A percentile compares a stretch with the other conserved stretches of the same genome.
phyloP scores from a whole-genome alignment of 768 basidiomycete species.

The Hortiboletus campestris region DNA sequence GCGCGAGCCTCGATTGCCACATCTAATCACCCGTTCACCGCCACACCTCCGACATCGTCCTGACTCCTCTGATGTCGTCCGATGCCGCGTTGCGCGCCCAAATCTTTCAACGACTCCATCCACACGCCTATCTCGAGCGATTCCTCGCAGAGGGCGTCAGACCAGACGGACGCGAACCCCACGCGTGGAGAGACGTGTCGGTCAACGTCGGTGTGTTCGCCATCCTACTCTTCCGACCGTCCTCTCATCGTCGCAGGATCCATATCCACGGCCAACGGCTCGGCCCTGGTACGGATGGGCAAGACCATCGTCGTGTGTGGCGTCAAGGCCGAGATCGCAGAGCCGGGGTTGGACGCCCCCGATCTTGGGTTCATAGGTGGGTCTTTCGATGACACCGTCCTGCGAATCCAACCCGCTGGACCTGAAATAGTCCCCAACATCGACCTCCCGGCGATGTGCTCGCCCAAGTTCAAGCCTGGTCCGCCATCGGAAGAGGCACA shows the following conservation, averaged over 20 bases:
- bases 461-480: constrained; percentile 91
- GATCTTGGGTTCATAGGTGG: constrained; percentile 80
- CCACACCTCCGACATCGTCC: no score
- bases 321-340: constrained; percentile 92
- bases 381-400: background rate
- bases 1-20: no score
- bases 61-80: constrained; percentile 13
- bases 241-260: constrained; percentile 55
- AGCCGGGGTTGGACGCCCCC: constrained; percentile 78
- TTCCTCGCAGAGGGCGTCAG: constrained; percentile 77
- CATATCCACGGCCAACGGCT: constrained; percentile 91
- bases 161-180: constrained; percentile 77
- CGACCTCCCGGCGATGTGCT: constrained; percentile 91
- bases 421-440: constrained; percentile 91
- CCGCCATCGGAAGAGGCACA: constrained; percentile 95
- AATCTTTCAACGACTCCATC: constrained; percentile 87
- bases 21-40: background rate
- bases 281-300: constrained; percentile 86
- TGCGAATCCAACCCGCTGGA: background rate
- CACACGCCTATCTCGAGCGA: constrained; percentile 80
- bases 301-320: constrained; percentile 96
- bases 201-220: constrained; percentile 74
- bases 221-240: background rate
- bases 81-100: constrained; percentile 29
- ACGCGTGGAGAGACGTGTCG: constrained; percentile 69